Base-by-base conservation (phyloP, 2,329 filamentous ascomycete species). In the Rhexocercosporidium sp. region DNA sequence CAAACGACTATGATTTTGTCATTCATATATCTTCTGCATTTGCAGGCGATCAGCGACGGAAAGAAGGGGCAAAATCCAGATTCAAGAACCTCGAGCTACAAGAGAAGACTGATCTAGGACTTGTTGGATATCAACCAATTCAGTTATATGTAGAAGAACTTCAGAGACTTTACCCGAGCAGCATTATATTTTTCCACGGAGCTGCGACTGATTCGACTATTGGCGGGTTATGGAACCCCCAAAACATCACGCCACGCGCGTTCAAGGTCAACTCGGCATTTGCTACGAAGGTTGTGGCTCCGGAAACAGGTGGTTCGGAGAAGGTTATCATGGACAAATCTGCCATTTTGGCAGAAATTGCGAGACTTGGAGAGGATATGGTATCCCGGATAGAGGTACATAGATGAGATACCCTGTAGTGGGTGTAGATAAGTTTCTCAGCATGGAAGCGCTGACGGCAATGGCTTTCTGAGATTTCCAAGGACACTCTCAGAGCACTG, bases 1-100 rank as follows among this genome's bases (percentile, higher is more conserved):
- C 93, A 6, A 79, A 80, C 11, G 94, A 97, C 71, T 99, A 94
- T 78, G 93, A 98, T 77, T 90, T 98, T 70, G 81, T 95, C n/a
- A 82, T 99, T 64, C 87, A 90, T 75, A 82, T 98, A 22, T 72
- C 73, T 22, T 66, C 73, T 8, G 72, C 66, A 62, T 76, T 70
- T 76, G 72, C 41, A 75, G 79, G 51, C 57, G 76, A 78, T 44
- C 76, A 66, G 75, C 79, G 46, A 74, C 76, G 66, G 71, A 77
- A 68, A 70, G 80, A 69, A 68, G 76, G 76, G 18, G 78, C 75
- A 57, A 80, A 81, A 56, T 79, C 83, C 0, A 84, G 85, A 34
- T 97, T 90, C 83, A 97, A 97, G 81, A 97, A 97, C 77, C 83
- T 97, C 39, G 87, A 91, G 72, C 81, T 87, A 34, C 84, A 85